Evolutionary conservation across 2,329 filamentous ascomycete genomes (phyloP), one percentile per base, ranked within the genome.

Genomic region (Fusarium austroafricanum): DNA sequence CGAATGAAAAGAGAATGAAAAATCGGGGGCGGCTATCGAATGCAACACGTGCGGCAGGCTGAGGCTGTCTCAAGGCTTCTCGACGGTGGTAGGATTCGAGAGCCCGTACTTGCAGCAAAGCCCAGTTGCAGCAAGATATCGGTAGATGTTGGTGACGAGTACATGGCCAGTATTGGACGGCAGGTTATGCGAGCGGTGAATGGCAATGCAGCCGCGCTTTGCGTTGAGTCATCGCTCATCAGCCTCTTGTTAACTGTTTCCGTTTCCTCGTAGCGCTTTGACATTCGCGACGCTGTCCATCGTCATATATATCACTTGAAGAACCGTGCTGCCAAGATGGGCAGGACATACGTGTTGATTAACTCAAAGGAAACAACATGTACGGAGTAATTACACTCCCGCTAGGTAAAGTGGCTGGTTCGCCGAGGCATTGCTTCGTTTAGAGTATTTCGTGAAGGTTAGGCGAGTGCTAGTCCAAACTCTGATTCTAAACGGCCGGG

Each of bases 131-230:
- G 43, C 35, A 6, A 38, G 54, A 47, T 23, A 53, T 15, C 20
- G 23, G 39, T 63, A 29, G 46, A 54, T 43, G 51, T 49, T 56
- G 28, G 45, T 54, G 52, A 64, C 33, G 45, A 43, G 57, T 53
- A 29, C 39, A 5, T 21, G 17, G 23, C 10, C 26, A 43, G 23
- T 18, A 17, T 5, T 18, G 23, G 23, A 11, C 15, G 17, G 28
- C 10, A 26, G 9, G 15, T 26, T 20, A 12, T 31, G 39, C 37
- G 38, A 47, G 47, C 31, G 40, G 29, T 42, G 58, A 53, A 63
- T 50, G 21, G 58, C 29, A 40, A 53, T 21, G 29, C 49, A 70
- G 44, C 53, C 67, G 67, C 67, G 67, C 50, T 70, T 60, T 58
- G 66, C 61, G 54, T 51, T 35, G 57, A 18, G 29, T n/a, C 15